A percentile compares a stretch with the other conserved stretches of the same genome.
These are phyloP conservation scores for Nitzschia palea DNA, from an alignment of 108 stramenopile species.

Conservation along the genomic window DNA sequence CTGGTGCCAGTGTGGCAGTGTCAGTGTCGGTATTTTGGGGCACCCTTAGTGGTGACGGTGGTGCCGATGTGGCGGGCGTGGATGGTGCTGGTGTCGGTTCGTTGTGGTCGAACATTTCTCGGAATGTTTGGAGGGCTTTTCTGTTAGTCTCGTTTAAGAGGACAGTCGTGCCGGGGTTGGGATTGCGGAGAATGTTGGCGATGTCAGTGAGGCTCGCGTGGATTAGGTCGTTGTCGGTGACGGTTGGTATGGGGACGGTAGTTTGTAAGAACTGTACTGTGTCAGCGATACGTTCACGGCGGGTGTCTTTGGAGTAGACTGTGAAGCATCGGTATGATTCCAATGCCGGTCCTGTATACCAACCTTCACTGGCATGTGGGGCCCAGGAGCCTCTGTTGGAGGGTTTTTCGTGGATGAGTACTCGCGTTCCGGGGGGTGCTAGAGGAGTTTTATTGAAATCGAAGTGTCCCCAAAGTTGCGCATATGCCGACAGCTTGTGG, in stretches of 20 bases:
- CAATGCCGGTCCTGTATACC: constrained; percentile 14
- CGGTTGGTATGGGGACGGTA: background rate
- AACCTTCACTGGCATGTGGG: constrained; percentile 20
- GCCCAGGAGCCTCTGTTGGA: constrained; percentile 22
- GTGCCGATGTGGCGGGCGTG: background rate
- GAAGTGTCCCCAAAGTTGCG: constrained; percentile 26
- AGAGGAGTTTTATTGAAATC: constrained; percentile 50
- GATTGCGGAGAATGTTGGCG: background rate
- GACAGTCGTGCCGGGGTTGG: background rate
- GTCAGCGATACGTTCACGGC: constrained; percentile 27
- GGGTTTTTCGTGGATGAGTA: constrained; percentile 32
- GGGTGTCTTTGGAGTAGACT: constrained; percentile 13
- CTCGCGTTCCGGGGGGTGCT: constrained; percentile 41
- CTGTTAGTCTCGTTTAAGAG: background rate
- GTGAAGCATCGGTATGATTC: constrained; percentile 23
- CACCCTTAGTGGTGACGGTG: background rate
- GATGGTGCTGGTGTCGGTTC: background rate
- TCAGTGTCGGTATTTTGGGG: too few species aligned
- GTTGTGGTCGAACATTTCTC: background rate
- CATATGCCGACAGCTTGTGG: constrained; percentile 39
- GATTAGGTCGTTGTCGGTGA: background rate
- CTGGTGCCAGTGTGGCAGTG: too few species aligned
- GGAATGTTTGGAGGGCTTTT: background rate
- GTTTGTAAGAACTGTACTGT: constrained; percentile 38
- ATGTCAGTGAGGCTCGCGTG: background rate